Evolutionary conservation across 2,329 filamentous ascomycete species (phyloP), one percentile per base, ranked within the genome.

Genomic region (Diaporthe ilicicola): DNA sequence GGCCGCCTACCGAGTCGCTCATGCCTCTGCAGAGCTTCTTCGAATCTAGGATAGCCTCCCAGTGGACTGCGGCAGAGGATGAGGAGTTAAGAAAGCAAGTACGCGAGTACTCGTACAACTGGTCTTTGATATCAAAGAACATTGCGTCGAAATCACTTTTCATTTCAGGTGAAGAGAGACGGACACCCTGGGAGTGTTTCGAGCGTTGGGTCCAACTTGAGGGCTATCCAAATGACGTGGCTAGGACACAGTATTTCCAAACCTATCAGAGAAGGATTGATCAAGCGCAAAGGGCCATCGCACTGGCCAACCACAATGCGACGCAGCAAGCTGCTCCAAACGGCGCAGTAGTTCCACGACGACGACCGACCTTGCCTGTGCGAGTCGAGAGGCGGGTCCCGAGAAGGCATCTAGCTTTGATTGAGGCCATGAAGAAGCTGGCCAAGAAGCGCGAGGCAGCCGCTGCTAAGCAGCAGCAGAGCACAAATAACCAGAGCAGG

Each of bases 121-220:
- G 96, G 96, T 97, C 94, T 3, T 86, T 99, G 6, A 97, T 98
- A 67, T 93, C 95, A 1, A 93, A 90, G 75, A 91, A 95, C 72
- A 84, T 98, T 67, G 88, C 90, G 1, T 88, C 92, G 19, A 90
- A 90, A 66, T 97, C 94, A 0, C 80, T 91, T 17, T 97, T 94
- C 77, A 88, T 90, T n/a, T 95, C 95, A 24, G 94, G 94, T 1
- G 91, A 94, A 13, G 95, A 98, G 79, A 89, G 96, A 73, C 90
- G 96, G 59, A 98, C 95, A 3, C 94, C 95, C 0, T 99, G 96
- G 96, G 96, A 99, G 82, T 99, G 96, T 79, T 99, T 99, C 76
- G 96, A 99, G 81, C 90, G 96, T 53, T 99, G 95, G 95, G 93
- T 98, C 68, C 91, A 93, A 75, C 84, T 98, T 15, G 96, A 98